A percentile compares a stretch with the other conserved stretches of the same genome.
Evolutionary conservation across 1,139 yeast species (phyloP).

Genomic region (Blastobotrys raffinosifermentans): DNA sequence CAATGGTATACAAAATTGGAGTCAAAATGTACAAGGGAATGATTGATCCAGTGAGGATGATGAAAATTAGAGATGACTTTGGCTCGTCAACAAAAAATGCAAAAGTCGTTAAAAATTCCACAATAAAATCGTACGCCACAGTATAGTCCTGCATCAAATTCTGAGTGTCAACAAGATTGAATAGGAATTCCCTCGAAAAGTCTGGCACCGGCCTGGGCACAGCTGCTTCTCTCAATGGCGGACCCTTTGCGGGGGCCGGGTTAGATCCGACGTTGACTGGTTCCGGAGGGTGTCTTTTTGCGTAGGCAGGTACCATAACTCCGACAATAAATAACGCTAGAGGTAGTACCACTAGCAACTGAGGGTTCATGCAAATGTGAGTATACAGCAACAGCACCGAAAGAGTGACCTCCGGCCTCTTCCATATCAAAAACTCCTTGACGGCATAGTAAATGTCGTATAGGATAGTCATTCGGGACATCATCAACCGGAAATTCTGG

Average conservation of each 20-base stretch:
- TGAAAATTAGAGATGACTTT: constrained; percentile 42
- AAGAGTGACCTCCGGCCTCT: constrained; percentile 54
- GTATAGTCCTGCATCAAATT: constrained; percentile 73
- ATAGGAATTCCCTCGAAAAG: constrained; percentile 66
- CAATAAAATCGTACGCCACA: constrained; percentile 52
- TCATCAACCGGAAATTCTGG: constrained; percentile 59
- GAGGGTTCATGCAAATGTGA: constrained; percentile 58
- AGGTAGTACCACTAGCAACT: constrained; percentile 48
- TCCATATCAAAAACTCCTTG: constrained; percentile 63
- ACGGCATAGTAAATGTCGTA: constrained; percentile 41
- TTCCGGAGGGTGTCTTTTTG: constrained; percentile 39
- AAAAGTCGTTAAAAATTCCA: constrained; percentile 47
- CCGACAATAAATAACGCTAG: constrained; percentile 47
- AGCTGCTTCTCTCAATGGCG: constrained; percentile 42
- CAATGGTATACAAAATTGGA: constrained; percentile 34
- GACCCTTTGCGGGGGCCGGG: constrained; percentile 53
- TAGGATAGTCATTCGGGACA: constrained; percentile 50
- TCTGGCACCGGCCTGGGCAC: constrained; percentile 75
- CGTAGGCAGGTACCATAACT: constrained; percentile 65
- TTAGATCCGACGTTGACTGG: constrained; percentile 33
- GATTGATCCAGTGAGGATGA: constrained; percentile 35
- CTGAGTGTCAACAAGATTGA: constrained; percentile 79
- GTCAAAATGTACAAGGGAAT: constrained; percentile 29
- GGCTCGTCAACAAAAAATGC: constrained; percentile 60
- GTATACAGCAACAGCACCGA: constrained; percentile 53